Evolutionary conservation across 2,329 filamentous ascomycete species (phyloP).

Genomic region (Aspergillus tamarii): DNA sequence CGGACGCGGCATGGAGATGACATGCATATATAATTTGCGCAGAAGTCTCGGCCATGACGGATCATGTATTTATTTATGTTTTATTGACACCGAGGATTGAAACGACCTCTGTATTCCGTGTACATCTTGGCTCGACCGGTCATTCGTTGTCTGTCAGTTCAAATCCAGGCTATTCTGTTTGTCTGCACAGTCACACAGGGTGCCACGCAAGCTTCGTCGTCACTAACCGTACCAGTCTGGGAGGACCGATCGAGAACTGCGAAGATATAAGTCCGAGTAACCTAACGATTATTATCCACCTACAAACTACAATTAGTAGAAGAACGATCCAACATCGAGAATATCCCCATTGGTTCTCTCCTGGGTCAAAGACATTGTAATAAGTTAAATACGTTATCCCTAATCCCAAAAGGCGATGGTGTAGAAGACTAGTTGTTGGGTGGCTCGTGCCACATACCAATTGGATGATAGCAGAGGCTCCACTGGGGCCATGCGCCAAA

Average conservation of each 20-base stretch:
- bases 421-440: background rate
- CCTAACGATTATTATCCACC: background rate
- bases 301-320: background rate
- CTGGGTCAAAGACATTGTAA: background rate
- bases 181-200: background rate
- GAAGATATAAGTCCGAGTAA: background rate
- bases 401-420: background rate
- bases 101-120: background rate
- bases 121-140: background rate
- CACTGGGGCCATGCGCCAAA: background rate
- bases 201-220: background rate
- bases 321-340: background rate
- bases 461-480: background rate
- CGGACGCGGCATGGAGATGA: background rate
- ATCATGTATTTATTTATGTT: background rate
- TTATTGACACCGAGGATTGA: background rate
- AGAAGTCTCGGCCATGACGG: background rate
- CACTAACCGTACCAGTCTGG: background rate
- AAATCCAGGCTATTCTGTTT: background rate
- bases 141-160: background rate
- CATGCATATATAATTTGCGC: background rate
- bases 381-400: background rate
- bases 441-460: slow-evolving; percentile 5
- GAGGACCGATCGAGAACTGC: background rate
- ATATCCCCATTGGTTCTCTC: background rate